These are phyloP conservation scores for Echites panduratus DNA, from an alignment of 257 asterid species.

Conservation along the genomic window DNA sequence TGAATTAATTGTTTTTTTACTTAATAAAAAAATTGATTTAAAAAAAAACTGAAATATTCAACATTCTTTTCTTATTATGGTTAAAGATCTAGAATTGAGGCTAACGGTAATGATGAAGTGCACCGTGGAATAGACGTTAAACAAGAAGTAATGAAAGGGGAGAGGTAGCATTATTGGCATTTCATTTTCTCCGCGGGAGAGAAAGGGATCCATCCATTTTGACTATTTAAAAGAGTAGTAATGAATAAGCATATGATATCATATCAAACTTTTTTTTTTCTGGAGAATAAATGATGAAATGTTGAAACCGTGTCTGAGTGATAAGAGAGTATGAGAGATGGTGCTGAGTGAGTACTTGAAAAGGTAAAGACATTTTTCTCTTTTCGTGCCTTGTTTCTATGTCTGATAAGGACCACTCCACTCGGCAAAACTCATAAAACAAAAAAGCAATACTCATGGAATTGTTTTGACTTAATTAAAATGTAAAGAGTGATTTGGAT, in stretches of 20 bases:
- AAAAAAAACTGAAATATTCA: too few species aligned
- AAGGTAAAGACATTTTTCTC: conserved; percentile 11
- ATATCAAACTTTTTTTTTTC: neutral
- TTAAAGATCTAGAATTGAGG: too few species aligned
- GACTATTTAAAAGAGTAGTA: neutral
- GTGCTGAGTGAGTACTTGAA: neutral
- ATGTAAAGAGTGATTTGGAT: too few species aligned
- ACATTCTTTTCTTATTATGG: too few species aligned
- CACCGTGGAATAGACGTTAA: neutral
- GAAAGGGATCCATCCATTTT: neutral
- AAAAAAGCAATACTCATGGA: too few species aligned
- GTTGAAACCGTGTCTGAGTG: neutral
- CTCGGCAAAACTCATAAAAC: neutral
- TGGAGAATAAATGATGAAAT: neutral
- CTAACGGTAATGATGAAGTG: neutral
- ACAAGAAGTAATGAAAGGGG: neutral
- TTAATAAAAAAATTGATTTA: too few species aligned
- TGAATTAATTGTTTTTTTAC: too few species aligned
- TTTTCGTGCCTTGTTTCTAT: conserved; percentile 1
- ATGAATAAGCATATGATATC: neutral
- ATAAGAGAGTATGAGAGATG: neutral
- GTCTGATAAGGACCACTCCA: conserved; percentile 12
- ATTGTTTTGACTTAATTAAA: too few species aligned
- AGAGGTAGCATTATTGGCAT: neutral
- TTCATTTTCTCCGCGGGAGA: neutral